Base-by-base conservation (phyloP, 2,329 filamentous ascomycete species). In the Sarocladium brachiariae region DNA sequence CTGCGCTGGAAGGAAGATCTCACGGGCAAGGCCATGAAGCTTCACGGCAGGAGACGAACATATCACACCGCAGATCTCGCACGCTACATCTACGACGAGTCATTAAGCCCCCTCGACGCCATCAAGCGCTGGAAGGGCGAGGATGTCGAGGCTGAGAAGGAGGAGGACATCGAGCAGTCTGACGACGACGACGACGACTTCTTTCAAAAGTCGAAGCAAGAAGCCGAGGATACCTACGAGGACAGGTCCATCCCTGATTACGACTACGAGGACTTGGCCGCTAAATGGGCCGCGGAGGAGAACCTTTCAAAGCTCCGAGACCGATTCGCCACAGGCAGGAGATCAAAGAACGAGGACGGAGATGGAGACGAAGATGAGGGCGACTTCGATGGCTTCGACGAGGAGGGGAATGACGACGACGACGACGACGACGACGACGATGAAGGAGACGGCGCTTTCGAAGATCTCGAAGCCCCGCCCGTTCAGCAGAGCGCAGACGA, bases 1-100 rank as follows among this genome's bases (percentile, higher is more conserved):
- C 60, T 88, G 19, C 78, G 83, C 39, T 99, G 95, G 95, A 99
- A 99, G 66, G 81, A 87, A 21, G 91, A 95, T 59, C 79, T 99
- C 64, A 70, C 81, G 9, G 84, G 86, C 52, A 88, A 84, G 50
- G 91, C 91, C 1, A 79, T 78, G 55, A 80, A 77, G 51, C 71
- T 91, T 30, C 87, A 93, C 62, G 77, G 79, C 24, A 83, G 78
- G 58, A 83, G 80, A 55, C 80, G 81, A 37, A 79, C 85, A 14
- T 96, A 87, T 61, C 83, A 90, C 50, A 85, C 89, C 8, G 78
- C 81, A 13, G 91, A 97, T 61, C 78, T 99, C 25, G 89, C 89
- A 1, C 83, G 87, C 57, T 77, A 95, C 66, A 86, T 99, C 71
- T 99, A 99, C 67, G 87, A 97, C 59, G 80, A 87, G 34, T 81